Base-by-base conservation (phyloP, 306 rosid genomes). In the Cercis canadensis region DNA sequence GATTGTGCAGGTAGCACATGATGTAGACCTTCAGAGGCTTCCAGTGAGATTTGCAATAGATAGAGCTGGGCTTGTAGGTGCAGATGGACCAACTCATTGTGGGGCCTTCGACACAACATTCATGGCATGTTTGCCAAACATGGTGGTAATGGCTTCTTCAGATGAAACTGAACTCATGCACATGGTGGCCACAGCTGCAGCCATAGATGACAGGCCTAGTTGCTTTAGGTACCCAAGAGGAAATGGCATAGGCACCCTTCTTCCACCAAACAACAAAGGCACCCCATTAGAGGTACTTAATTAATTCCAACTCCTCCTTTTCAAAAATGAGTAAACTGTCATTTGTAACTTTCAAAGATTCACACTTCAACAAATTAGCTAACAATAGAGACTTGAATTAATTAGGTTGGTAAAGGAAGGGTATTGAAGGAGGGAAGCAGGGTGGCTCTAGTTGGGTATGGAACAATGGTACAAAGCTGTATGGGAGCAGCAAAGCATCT, bases 101-200 rank as follows among this genome's bases (percentile, higher is more conserved):
- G 92, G 92, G 36, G 92, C 92, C n/a, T 87, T 85, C 65, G 92
- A 87, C 76, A 80, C 81, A 33, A 87, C 89, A 8, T 87, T 77
- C 78, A 80, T 87, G 92, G 88, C 87, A 44, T 87, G 89, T 70
- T 78, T 87, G 65, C 92, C 92, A 4, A 87, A 85, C 83, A 87
- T 87, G 88, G 88, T 87, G 62, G 89, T 82, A 13, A 87, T 87
- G 92, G 92, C 89, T 67, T 89, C 92, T 6, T 82, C 89, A 19
- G 73, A 82, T 29, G 92, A 87, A 77, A 70, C 76, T 0, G 92
- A 87, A 72, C 81, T 87, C 2, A 87, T 87, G 86, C 76, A 82
- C 80, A 87, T 85, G 89, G 76, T 85, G 36, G 89, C 89, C 75
- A 87, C 89, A 2, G 92, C 92, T n/a, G 89, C 92, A 5, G 86